Evolutionary conservation across 768 basidiomycete genomes (phyloP), one percentile per base, ranked within the genome.

Genomic region (Pleurotus pulmonarius): DNA sequence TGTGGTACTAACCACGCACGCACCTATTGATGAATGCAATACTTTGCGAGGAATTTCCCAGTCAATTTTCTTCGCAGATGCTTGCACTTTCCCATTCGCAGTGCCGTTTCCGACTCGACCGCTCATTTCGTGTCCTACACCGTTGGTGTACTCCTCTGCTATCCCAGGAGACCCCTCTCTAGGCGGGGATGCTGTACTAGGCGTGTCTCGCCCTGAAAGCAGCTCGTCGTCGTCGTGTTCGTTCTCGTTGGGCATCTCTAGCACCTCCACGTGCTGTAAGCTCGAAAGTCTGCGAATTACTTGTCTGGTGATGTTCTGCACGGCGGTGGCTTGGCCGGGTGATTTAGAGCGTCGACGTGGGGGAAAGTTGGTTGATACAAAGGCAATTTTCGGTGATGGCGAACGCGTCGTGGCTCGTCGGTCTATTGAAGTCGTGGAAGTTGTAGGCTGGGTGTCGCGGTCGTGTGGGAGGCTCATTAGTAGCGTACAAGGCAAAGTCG

Each of bases 11-110:
- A 37, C 44, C 39, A 38, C 46, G 22, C 24, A 77, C 86, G 26
- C 40, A 92, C 93, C 94, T 58, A 96, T 96, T 3, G 89, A 91
- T 11, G 90, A 88, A 70, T 97, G 94, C 44, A 97, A 68, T 8
- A 83, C 70, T 70, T 97, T 97, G 60, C 94, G 74, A 0, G 94
- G 94, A 49, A 97, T 86, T 71, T 97, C 94, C 86, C 88, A 94
- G 71, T 94, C 89, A 26, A 90, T 77, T 61, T 77, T 74, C 46
- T 67, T 64, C 47, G 64, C 61, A 49, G 62, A 58, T 25, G 57
- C 48, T 48, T 59, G 46, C n/a, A 41, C 38, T 13, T 34, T 20
- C 15, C 51, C 51, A 52, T 52, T 52, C 24, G 34, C 49, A 15
- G 49, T n/a, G 3, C 47, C 54, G 34, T 56, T 57, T 15, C 57